These are phyloP conservation scores for Lavandula angustifolia DNA, from an alignment of 257 asterid species.

Conservation along the genomic window DNA sequence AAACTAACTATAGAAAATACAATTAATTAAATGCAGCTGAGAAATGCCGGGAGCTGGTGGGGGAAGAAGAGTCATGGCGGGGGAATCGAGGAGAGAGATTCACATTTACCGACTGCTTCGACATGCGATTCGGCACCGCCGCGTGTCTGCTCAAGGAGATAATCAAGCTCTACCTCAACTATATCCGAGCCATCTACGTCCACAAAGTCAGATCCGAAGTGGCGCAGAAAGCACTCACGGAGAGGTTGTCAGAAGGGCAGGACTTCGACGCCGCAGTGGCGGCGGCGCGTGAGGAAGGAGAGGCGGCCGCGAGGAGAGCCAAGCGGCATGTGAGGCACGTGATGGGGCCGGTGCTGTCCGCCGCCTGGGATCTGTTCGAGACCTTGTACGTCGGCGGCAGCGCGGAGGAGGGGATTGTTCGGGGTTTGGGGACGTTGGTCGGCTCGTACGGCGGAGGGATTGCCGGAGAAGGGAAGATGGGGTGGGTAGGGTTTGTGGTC, in stretches of 20 bases:
- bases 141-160: slow-evolving; percentile 51
- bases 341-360: slow-evolving; percentile 46
- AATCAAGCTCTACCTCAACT: slow-evolving; percentile 46
- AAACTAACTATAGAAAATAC: too few relatives aligned
- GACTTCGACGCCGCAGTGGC: slow-evolving; percentile 33
- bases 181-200: slow-evolving; percentile 50
- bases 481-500: slow-evolving; percentile 56
- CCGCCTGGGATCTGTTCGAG: slow-evolving; percentile 65
- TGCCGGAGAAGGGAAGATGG: slow-evolving; percentile 48
- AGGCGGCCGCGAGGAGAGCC: slow-evolving; percentile 43
- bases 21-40: slow-evolving; percentile 42
- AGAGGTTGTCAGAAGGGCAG: slow-evolving; percentile 32
- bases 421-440: slow-evolving; percentile 42
- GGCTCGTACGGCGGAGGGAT: slow-evolving; percentile 57
- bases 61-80: slow-evolving; percentile 40
- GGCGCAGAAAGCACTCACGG: slow-evolving; percentile 37
- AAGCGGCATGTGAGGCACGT: slow-evolving; percentile 44
- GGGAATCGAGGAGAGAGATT: slow-evolving; percentile 47
- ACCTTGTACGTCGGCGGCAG: slow-evolving; percentile 50
- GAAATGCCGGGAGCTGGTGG: slow-evolving; percentile 50
- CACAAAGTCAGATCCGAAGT: slow-evolving; percentile 44
- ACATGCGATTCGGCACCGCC: slow-evolving; percentile 52
- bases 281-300: slow-evolving; percentile 43
- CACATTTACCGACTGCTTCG: slow-evolving; percentile 52
- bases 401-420: slow-evolving; percentile 45